A percentile compares a stretch with the other conserved stretches of the same genome.
Conservation (phyloP, 176 grass and related monocot genomes). For the Juncus effusus region DNA sequence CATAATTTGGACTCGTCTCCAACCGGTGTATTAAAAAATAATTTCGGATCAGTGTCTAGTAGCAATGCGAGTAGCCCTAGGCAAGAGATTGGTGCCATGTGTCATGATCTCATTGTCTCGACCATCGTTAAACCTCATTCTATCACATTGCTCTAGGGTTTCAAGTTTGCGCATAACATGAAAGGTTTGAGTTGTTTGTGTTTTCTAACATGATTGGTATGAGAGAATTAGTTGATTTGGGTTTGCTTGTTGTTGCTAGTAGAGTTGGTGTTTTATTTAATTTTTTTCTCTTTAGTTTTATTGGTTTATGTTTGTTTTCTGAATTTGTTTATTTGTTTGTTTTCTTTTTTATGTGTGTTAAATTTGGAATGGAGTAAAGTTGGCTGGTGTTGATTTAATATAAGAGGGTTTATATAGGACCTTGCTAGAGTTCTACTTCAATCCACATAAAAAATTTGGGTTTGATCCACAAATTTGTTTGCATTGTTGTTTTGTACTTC, state of each 20-base stretch:
- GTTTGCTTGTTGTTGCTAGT: not conserved
- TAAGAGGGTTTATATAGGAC: too few relatives aligned
- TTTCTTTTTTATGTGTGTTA: too few relatives aligned
- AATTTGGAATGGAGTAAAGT: too few relatives aligned
- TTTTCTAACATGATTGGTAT: slow-evolving; percentile 15
- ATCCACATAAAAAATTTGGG: too few relatives aligned
- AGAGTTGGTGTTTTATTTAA: not conserved
- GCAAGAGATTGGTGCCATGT: slow-evolving; percentile 37
- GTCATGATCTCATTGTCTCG: slow-evolving; percentile 26
- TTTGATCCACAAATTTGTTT: too few relatives aligned
- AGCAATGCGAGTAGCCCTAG: slow-evolving; percentile 40
- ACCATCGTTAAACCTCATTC: slow-evolving; percentile 18
- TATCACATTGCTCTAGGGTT: slow-evolving; percentile 32
- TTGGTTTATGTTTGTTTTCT: too few relatives aligned
- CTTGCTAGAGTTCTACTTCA: too few relatives aligned
- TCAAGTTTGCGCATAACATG: not conserved
- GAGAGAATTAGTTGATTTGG: not conserved
- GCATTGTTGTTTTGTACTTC: too few relatives aligned
- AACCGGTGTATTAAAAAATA: slow-evolving; percentile 46
- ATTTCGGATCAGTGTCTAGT: slow-evolving; percentile 45
- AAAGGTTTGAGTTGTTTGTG: not conserved
- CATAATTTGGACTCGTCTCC: slow-evolving; percentile 37
- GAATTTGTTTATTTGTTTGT: too few relatives aligned
- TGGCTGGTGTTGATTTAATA: too few relatives aligned
- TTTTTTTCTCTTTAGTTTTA: too few relatives aligned